Conservation (phyloP, 2,329 filamentous ascomycete species). For the Diaporthe nobilis region DNA sequence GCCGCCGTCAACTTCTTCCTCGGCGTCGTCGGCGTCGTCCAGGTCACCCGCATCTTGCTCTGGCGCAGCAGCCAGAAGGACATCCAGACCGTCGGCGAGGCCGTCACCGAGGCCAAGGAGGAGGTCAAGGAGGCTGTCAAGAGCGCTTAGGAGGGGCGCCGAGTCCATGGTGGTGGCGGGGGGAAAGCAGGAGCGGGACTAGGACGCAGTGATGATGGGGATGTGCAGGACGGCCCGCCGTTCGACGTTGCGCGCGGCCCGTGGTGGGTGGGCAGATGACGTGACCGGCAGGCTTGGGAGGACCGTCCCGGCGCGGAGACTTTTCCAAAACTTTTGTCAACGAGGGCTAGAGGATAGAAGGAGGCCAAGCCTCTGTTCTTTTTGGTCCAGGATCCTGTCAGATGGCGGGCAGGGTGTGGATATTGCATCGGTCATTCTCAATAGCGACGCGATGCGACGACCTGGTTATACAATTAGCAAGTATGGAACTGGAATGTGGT, state of each 20-base stretch:
- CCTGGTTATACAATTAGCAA: slow-evolving; percentile 28
- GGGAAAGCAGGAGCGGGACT: not conserved
- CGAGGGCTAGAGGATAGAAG: slow-evolving; percentile 19
- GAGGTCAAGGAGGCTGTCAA: slow-evolving; percentile 54
- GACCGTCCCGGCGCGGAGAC: not conserved
- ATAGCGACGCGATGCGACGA: not conserved
- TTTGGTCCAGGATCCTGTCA: not conserved
- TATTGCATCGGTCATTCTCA: not conserved
- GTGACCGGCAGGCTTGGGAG: not conserved
- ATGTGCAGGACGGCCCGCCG: slow-evolving; percentile 2
- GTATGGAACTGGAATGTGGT: not conserved
- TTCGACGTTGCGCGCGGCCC: slow-evolving; percentile 11
- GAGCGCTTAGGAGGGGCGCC: slow-evolving; percentile 38
- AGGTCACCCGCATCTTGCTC: slow-evolving; percentile 82
- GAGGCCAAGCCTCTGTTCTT: slow-evolving; percentile 7
- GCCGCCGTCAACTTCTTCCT: slow-evolving; percentile 99
- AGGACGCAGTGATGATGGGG: no score
- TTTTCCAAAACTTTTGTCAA: not conserved
- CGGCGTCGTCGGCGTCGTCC: slow-evolving; percentile 86
- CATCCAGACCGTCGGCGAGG: slow-evolving; percentile 48
- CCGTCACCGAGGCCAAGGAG: slow-evolving; percentile 53
- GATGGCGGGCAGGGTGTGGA: not conserved
- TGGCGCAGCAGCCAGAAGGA: slow-evolving; percentile 75
- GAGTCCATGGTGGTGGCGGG: not conserved
- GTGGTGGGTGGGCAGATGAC: slow-evolving; percentile 25